These are phyloP conservation scores for Beta vulgaris DNA, from an alignment of 148 eudicot genomes.

Conservation along the genomic window DNA sequence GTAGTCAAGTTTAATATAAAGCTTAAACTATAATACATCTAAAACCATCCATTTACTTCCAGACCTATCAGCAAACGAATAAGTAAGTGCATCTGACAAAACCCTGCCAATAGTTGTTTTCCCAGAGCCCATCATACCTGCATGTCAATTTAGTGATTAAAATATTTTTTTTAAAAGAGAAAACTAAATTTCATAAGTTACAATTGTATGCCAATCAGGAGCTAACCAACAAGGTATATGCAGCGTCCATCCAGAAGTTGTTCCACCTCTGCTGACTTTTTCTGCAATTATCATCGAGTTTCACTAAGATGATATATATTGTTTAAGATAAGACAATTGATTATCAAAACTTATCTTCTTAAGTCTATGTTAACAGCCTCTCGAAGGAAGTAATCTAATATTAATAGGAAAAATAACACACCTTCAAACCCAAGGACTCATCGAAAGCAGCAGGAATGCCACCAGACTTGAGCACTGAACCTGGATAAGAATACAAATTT, in stretches of 20 bases:
- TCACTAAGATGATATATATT: conserved; percentile 17
- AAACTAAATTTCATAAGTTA: not conserved
- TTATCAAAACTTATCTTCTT: not conserved
- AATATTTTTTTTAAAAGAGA: not conserved
- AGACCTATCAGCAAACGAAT: conserved; percentile 83
- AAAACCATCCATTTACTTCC: conserved; percentile 12
- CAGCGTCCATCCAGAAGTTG: conserved; percentile 63
- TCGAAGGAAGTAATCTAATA: not conserved
- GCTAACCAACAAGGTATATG: conserved; percentile 96
- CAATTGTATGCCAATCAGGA: conserved; percentile 3
- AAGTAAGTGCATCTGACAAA: conserved; percentile 69
- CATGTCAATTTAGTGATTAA: conserved; percentile 16
- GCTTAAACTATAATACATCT: not conserved
- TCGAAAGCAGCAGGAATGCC: conserved; percentile 42
- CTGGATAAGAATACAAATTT: conserved; percentile 38
- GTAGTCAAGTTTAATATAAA: not conserved
- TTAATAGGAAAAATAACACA: conserved; percentile 16
- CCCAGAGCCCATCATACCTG: conserved; percentile 99
- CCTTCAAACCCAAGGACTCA: conserved; percentile 57
- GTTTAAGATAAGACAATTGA: not conserved
- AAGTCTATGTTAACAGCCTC: not conserved
- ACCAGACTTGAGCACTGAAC: conserved; percentile 42
- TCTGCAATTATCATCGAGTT: conserved; percentile 47
- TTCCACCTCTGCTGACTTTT: conserved; percentile 60
- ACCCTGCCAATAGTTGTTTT: conserved; percentile 91